These are phyloP conservation scores for Zasmidium citrigriseum DNA, from an alignment of 2,329 filamentous ascomycete genomes.

Conservation along the genomic window DNA sequence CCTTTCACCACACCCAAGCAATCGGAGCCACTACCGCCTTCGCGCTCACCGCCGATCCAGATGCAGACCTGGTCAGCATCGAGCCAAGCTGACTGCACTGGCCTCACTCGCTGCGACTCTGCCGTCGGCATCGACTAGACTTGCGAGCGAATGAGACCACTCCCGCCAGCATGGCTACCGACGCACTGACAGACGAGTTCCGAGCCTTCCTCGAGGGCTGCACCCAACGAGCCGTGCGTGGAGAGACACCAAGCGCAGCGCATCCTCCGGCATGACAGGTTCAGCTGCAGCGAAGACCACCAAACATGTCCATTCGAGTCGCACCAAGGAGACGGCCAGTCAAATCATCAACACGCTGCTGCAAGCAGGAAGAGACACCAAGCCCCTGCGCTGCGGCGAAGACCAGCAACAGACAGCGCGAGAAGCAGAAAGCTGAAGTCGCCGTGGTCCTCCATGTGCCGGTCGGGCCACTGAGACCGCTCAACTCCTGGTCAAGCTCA, in stretches of 20 bases:
- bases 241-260: constrained; percentile 14
- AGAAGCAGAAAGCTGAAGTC: constrained; percentile 17
- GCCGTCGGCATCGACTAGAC: too few relatives aligned
- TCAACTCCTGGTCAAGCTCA: not conserved
- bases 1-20: constrained; percentile 27
- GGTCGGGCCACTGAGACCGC: not conserved
- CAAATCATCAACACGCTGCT: constrained; percentile 16
- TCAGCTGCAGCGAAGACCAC: constrained; percentile 1
- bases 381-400: constrained; percentile 7
- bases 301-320: not conserved
- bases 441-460: not conserved
- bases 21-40: constrained; percentile 25
- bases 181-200: constrained; percentile 19
- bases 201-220: constrained; percentile 19
- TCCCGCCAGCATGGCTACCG: constrained; percentile 21
- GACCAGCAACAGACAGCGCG: constrained; percentile 23
- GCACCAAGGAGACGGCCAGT: constrained; percentile 12
- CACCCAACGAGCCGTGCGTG: not conserved
- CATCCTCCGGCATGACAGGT: constrained; percentile 20
- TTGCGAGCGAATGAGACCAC: too few relatives aligned
- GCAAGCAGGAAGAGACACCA: constrained; percentile 6
- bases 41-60: too few relatives aligned
- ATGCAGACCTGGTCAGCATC: too few relatives aligned
- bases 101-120: too few relatives aligned
- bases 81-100: too few relatives aligned